Conservation (phyloP, 2,329 filamentous ascomycete genomes). For the Hypoxylon sp. region DNA sequence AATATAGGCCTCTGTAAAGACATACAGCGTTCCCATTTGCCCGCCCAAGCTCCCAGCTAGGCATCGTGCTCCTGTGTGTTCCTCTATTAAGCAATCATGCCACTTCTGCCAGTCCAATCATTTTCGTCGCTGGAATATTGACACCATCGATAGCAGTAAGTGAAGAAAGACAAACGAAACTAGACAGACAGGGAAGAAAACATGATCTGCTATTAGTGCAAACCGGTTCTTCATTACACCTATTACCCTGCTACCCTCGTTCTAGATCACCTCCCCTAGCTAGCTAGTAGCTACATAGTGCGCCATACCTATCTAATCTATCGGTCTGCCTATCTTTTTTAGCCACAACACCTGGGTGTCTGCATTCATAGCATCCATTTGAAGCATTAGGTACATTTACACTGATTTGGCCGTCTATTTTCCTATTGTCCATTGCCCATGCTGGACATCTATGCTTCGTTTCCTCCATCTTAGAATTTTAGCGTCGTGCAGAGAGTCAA, state of each 20-base stretch:
- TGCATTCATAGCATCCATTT: neutral
- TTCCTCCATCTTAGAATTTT: neutral
- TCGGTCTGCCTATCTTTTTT: conserved; percentile 24
- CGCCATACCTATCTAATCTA: conserved; percentile 27
- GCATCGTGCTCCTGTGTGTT: neutral
- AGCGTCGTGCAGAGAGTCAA: neutral
- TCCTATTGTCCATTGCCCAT: neutral
- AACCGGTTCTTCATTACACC: neutral
- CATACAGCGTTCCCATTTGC: neutral
- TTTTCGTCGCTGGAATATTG: neutral
- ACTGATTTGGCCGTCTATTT: neutral
- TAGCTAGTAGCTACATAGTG: neutral
- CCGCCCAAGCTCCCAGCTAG: neutral
- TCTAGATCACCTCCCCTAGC: conserved; percentile 32
- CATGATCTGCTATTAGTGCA: conserved; percentile 7
- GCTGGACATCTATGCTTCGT: neutral
- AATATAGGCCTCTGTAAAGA: conserved; percentile 11
- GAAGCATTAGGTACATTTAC: no score
- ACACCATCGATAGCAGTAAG: neutral
- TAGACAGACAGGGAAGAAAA: neutral
- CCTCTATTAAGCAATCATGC: conserved; percentile 10
- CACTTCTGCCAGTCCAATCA: conserved; percentile 1
- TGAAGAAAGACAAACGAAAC: neutral
- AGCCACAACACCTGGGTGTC: conserved; percentile 1
- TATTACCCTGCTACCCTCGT: conserved; percentile 9